Evolutionary conservation across 192 early-diverging fungal species (phyloP).

Genomic region (Coemansia sp.): DNA sequence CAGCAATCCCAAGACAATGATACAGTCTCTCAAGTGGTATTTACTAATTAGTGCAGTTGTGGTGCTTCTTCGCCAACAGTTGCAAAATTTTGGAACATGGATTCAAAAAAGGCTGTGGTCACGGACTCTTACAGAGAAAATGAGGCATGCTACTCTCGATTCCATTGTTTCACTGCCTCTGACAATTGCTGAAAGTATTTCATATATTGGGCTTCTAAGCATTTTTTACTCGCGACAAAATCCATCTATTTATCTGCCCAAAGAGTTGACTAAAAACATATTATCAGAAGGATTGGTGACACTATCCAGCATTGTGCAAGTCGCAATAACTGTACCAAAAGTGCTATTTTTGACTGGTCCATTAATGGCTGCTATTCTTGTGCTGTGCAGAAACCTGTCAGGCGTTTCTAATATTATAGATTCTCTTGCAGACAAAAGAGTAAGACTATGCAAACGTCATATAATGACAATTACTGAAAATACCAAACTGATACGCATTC

Average conservation of each 20-base stretch:
- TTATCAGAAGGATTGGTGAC: neutral
- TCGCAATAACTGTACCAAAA: neutral
- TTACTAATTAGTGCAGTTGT: slow-evolving; percentile 22
- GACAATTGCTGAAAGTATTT: slow-evolving; percentile 13
- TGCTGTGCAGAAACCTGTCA: neutral
- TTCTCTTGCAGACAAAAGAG: neutral
- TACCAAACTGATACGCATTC: neutral
- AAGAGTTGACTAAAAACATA: neutral
- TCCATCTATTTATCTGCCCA: neutral
- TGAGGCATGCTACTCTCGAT: slow-evolving; percentile 4
- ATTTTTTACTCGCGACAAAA: slow-evolving; percentile 1
- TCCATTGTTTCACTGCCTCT: slow-evolving; percentile 12
- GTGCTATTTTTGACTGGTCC: neutral
- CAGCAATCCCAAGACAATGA: slow-evolving; percentile 23
- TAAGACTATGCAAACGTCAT: neutral
- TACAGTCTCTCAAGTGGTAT: slow-evolving; percentile 22
- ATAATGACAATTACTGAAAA: neutral
- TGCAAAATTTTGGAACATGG: slow-evolving; percentile 4
- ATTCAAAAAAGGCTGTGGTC: slow-evolving; percentile 9
- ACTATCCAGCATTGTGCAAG: neutral
- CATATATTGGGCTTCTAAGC: neutral
- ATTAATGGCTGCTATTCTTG: neutral
- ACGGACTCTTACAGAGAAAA: neutral
- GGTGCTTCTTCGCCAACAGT: slow-evolving; percentile 13
- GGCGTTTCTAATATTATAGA: neutral